These are phyloP conservation scores for Blepharisma japonicum DNA, from an alignment of 73 alveolate genomes.

Conservation along the genomic window DNA sequence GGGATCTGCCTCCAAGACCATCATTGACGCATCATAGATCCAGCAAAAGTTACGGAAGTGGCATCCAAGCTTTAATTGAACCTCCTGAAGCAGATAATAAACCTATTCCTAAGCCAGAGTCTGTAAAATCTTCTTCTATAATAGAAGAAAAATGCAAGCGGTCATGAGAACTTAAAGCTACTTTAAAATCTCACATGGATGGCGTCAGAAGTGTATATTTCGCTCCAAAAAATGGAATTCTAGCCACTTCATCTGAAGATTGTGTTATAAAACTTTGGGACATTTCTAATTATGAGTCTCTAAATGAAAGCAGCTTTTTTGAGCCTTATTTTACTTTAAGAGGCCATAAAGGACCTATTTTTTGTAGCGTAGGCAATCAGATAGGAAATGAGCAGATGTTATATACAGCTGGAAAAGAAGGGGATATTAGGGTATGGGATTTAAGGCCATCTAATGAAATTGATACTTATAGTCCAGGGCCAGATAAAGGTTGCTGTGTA, in stretches of 20 bases:
- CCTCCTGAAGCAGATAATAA: too few species aligned
- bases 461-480: slow-evolving; percentile 31
- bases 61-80: too few species aligned
- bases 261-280: slow-evolving; percentile 46
- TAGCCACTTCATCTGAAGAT: slow-evolving; percentile 44
- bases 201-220: slow-evolving; percentile 45
- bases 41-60: too few species aligned
- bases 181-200: slow-evolving; percentile 41
- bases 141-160: too few species aligned
- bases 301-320: not conserved
- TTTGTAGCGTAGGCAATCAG: slow-evolving; percentile 4
- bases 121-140: too few species aligned
- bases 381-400: slow-evolving; percentile 35
- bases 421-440: slow-evolving; percentile 36
- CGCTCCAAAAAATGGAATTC: slow-evolving; percentile 13
- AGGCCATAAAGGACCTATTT: slow-evolving; percentile 46
- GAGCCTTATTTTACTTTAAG: slow-evolving; percentile 49
- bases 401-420: slow-evolving; percentile 43
- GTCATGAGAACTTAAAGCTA: not conserved
- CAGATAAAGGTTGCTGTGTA: not conserved
- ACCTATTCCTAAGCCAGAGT: too few species aligned
- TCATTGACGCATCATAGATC: too few species aligned
- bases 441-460: slow-evolving; percentile 36
- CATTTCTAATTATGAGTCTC: not conserved
- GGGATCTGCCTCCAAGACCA: too few species aligned